These are phyloP conservation scores for Stagonosporopsis tanaceti DNA, from an alignment of 2,329 filamentous ascomycete species.

Conservation along the genomic window DNA sequence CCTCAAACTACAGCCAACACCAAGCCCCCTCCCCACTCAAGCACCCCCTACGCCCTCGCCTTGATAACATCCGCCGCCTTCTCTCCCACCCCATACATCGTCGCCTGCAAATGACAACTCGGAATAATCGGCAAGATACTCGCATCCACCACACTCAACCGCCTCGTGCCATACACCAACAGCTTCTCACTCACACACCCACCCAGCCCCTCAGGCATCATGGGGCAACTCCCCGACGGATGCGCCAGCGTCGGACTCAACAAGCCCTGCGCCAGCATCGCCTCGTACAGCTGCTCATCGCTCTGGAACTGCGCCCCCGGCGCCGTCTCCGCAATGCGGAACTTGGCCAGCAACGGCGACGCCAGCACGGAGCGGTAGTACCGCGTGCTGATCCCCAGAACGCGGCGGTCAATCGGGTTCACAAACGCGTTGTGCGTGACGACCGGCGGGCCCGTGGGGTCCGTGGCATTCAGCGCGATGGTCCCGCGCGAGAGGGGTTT, in stretches of 20 bases:
- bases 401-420: constrained; percentile 37
- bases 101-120: constrained; percentile 39
- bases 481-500: constrained; percentile 45
- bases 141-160: constrained; percentile 40
- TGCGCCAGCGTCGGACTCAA: constrained; percentile 40
- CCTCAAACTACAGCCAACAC: too few relatives aligned
- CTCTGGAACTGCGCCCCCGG: constrained; percentile 34
- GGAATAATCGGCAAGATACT: constrained; percentile 43
- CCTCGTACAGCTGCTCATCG: constrained; percentile 32
- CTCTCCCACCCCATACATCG: constrained; percentile 45
- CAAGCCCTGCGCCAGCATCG: constrained; percentile 26
- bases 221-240: constrained; percentile 41
- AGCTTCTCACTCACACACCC: constrained; percentile 40
- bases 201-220: constrained; percentile 33
- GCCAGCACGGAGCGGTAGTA: constrained; percentile 5
- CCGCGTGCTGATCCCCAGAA: constrained; percentile 27
- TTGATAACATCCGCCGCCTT: constrained; percentile 32
- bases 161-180: constrained; percentile 39
- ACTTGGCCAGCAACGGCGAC: constrained; percentile 26
- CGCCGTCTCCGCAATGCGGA: constrained; percentile 30
- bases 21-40: too few relatives aligned
- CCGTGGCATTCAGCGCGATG: constrained; percentile 41
- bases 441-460: constrained; percentile 38
- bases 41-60: not conserved
- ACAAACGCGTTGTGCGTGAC: constrained; percentile 37